Percentiles rank a stretch among this genome's conserved stretches.
Evolutionary conservation across 805 yeast species (phyloP).

Genomic region (Candida xiaguanensis): DNA sequence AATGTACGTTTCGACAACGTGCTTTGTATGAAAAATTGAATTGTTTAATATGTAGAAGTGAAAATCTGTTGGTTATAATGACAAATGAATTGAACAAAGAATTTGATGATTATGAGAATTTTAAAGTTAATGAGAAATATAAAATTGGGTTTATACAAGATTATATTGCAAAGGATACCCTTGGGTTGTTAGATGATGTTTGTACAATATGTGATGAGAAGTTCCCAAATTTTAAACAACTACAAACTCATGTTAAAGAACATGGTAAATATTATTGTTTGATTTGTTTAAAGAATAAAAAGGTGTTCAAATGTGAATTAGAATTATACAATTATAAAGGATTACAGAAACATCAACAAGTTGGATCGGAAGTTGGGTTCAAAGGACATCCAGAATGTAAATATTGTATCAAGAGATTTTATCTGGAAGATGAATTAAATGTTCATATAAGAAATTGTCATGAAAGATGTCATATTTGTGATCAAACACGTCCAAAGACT

Average conservation of each 20-base stretch:
- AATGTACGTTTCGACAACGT: slow-evolving; percentile 78
- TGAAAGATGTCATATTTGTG: slow-evolving; percentile 89
- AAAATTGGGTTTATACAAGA: slow-evolving; percentile 59
- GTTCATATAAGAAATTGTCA: slow-evolving; percentile 80
- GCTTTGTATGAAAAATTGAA: slow-evolving; percentile 68
- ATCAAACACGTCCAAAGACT: slow-evolving; percentile 58
- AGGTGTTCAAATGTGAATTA: slow-evolving; percentile 72
- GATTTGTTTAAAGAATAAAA: slow-evolving; percentile 73
- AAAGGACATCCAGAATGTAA: slow-evolving; percentile 86
- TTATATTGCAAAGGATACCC: slow-evolving; percentile 44
- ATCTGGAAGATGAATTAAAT: slow-evolving; percentile 82
- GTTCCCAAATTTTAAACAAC: slow-evolving; percentile 50
- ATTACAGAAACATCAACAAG: slow-evolving; percentile 61
- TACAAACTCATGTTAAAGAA: slow-evolving; percentile 62
- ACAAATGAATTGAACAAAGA: slow-evolving; percentile 43
- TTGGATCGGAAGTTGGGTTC: slow-evolving; percentile 67
- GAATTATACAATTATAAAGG: slow-evolving; percentile 56
- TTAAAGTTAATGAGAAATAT: slow-evolving; percentile 41
- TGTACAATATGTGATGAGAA: slow-evolving; percentile 52
- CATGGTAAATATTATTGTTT: slow-evolving; percentile 70
- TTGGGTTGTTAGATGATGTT: slow-evolving; percentile 46
- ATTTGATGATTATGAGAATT: slow-evolving; percentile 33
- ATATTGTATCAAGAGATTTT: slow-evolving; percentile 76
- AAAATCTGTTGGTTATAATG: slow-evolving; percentile 53
- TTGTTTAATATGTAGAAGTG: slow-evolving; percentile 84